Conservation (phyloP, 208 protist genomes). For the Leishmania braziliensis region DNA sequence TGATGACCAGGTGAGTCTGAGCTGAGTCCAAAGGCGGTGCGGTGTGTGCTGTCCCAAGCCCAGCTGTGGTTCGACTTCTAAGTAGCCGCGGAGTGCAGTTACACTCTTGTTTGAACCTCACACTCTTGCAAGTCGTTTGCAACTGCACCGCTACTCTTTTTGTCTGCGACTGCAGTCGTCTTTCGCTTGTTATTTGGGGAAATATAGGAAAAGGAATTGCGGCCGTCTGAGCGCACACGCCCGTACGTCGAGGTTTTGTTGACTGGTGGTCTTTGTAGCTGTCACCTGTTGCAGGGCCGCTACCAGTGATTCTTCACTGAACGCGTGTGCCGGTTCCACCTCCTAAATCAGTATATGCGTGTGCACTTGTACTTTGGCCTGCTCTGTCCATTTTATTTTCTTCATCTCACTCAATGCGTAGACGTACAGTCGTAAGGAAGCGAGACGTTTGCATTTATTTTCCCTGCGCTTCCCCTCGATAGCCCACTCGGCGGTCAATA, state of each 20-base stretch:
- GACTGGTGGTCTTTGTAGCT: neutral
- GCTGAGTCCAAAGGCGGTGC: neutral
- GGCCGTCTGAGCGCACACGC: neutral
- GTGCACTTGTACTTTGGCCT: neutral
- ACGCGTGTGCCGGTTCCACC: neutral
- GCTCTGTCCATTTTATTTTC: neutral
- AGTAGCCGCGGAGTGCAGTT: neutral
- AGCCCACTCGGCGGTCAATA: constrained; percentile 2
- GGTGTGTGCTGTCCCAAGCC: neutral
- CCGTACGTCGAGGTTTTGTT: neutral
- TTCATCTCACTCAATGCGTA: neutral
- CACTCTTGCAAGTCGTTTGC: neutral
- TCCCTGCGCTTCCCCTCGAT: neutral
- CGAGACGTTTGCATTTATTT: neutral
- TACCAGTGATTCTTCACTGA: neutral
- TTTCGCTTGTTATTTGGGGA: neutral
- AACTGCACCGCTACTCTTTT: neutral
- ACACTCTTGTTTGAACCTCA: neutral
- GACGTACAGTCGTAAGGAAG: neutral
- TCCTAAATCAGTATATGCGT: neutral
- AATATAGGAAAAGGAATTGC: neutral
- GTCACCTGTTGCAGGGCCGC: neutral
- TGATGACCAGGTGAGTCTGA: neutral
- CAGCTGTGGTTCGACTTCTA: neutral
- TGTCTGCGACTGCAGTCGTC: neutral